Evolutionary conservation across 495 filamentous ascomycete species (phyloP).

Genomic region (Podospora didyma): DNA sequence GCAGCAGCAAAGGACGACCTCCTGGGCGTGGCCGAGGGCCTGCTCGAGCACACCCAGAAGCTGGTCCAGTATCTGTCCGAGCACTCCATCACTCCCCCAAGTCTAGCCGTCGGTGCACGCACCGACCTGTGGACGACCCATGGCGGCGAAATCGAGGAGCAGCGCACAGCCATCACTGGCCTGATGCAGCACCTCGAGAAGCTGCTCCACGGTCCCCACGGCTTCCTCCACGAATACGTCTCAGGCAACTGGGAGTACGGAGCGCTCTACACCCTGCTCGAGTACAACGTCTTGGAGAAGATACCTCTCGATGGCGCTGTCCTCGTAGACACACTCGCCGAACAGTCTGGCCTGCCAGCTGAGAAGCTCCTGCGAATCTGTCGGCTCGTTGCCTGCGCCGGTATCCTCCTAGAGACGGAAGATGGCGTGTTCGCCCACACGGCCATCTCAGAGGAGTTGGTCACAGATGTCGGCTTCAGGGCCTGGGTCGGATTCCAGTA

Average conservation of each 20-base stretch:
- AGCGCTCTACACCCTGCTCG: not conserved
- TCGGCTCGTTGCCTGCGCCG: not conserved
- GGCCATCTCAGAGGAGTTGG: not conserved
- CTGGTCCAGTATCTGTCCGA: not conserved
- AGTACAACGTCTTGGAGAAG: not conserved
- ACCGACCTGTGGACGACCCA: not conserved
- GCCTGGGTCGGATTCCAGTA: not conserved
- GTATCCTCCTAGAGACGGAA: not conserved
- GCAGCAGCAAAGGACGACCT: not conserved
- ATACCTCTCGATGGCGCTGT: not conserved
- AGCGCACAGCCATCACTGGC: not conserved
- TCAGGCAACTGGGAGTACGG: not conserved
- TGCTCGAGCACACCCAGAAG: not conserved
- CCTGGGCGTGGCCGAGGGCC: not conserved
- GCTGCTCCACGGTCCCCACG: not conserved
- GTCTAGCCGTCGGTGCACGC: not conserved
- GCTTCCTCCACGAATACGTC: not conserved
- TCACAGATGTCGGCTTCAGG: not conserved
- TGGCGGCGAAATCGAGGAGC: not conserved
- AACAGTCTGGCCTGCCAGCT: not conserved
- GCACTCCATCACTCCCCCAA: not conserved
- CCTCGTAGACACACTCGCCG: not conserved
- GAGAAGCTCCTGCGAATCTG: not conserved
- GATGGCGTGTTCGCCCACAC: not conserved
- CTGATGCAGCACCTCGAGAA: not conserved